Evolutionary conservation across 352 stramenopile genomes (phyloP).

Genomic region (Pythium angustatum): DNA sequence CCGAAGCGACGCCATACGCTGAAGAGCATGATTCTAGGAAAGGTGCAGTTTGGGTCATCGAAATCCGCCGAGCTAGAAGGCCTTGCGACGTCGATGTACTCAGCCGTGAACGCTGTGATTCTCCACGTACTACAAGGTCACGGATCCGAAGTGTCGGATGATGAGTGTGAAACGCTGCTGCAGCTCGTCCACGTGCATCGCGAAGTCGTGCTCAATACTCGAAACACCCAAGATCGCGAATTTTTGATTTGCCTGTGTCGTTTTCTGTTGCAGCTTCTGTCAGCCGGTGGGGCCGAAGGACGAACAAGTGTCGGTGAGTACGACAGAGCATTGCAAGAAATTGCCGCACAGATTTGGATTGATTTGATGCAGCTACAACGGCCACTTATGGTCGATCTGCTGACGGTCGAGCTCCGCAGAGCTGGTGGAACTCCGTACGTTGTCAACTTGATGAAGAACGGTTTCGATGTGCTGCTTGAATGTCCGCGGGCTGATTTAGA

Average conservation of each 20-base stretch:
- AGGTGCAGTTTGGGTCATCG: conserved; percentile 46
- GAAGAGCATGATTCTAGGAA: conserved; percentile 54
- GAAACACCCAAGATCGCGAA: conserved; percentile 55
- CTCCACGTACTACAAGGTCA: conserved; percentile 63
- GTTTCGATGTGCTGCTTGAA: conserved; percentile 64
- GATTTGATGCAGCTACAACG: conserved; percentile 69
- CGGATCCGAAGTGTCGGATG: conserved; percentile 47
- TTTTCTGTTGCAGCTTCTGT: conserved; percentile 58
- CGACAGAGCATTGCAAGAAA: conserved; percentile 43
- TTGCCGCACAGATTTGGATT: conserved; percentile 59
- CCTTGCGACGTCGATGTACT: conserved; percentile 52
- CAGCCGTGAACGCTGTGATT: conserved; percentile 56
- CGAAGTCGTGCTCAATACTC: conserved; percentile 54
- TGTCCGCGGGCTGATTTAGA: conserved; percentile 12
- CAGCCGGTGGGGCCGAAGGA: conserved; percentile 1
- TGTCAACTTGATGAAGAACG: conserved; percentile 80
- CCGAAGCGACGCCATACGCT: conserved; percentile 34
- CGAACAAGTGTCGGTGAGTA: conserved; percentile 27
- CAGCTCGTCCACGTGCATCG: conserved; percentile 60
- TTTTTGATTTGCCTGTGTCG: conserved; percentile 70
- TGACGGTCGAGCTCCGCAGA: conserved; percentile 68
- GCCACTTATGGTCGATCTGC: conserved; percentile 47
- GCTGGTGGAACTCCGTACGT: conserved; percentile 52
- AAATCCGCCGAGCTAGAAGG: conserved; percentile 56
- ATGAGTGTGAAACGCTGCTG: conserved; percentile 53